Conservation (phyloP, 306 rosid genomes). For the Coriaria nepalensis region DNA sequence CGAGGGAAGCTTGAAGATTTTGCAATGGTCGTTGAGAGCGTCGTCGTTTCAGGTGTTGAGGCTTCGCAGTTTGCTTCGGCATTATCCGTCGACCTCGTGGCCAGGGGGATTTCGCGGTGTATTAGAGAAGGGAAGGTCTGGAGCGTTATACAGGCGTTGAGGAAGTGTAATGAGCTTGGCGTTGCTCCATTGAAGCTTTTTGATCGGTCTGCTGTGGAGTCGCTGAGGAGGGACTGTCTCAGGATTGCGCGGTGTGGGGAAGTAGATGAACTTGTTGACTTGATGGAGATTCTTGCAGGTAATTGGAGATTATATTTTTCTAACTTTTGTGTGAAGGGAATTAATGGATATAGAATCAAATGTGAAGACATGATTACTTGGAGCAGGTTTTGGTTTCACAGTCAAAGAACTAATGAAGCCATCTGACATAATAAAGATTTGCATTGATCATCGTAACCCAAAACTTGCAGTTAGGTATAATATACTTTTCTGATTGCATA, state of each 20-base stretch:
- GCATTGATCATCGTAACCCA: conserved; percentile 49
- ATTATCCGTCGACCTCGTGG: conserved; percentile 32
- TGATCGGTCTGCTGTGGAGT: conserved; percentile 29
- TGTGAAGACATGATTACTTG: too few species aligned
- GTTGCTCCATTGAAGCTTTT: conserved; percentile 31
- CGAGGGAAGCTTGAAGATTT: conserved; percentile 35
- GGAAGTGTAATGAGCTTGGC: conserved; percentile 28
- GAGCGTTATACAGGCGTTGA: conserved; percentile 28
- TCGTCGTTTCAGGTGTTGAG: conserved; percentile 28
- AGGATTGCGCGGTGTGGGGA: conserved; percentile 26
- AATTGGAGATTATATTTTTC: conserved; percentile 3
- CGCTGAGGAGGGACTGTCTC: conserved; percentile 36
- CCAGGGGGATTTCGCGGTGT: conserved; percentile 29
- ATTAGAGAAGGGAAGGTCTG: conserved; percentile 31
- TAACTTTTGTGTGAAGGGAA: not conserved
- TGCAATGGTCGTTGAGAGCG: conserved; percentile 30
- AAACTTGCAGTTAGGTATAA: conserved; percentile 74
- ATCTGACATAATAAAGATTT: conserved; percentile 46
- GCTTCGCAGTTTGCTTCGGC: conserved; percentile 26
- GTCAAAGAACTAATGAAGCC: conserved; percentile 53
- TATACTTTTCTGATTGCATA: conserved; percentile 4
- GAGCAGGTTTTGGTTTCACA: conserved; percentile 66
- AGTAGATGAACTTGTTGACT: conserved; percentile 53
- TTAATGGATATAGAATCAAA: not conserved
- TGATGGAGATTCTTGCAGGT: conserved; percentile 79